Conservation (phyloP, 2,329 filamentous ascomycete species). For the Epichloe uncinata region DNA sequence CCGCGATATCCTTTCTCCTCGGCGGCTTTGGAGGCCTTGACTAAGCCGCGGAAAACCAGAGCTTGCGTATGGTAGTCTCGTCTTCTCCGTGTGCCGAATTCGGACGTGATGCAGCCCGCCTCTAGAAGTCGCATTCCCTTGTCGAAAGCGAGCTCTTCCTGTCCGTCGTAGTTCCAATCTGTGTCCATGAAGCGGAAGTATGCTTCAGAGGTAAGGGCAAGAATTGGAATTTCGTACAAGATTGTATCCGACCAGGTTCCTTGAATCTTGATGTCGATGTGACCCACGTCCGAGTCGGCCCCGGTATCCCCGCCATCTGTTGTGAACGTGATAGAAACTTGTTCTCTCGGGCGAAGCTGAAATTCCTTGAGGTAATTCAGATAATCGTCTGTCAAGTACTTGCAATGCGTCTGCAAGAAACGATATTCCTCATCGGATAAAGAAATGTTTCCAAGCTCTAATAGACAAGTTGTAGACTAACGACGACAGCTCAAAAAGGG, state of each 20-base stretch:
- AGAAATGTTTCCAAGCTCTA: conserved; percentile 70
- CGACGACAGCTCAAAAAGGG: neutral
- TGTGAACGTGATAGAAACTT: conserved; percentile 59
- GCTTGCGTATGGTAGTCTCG: conserved; percentile 94
- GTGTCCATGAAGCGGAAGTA: conserved; percentile 95
- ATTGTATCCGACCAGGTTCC: conserved; percentile 92
- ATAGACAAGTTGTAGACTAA: neutral
- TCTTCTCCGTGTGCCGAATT: conserved; percentile 82
- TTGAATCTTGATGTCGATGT: conserved; percentile 62
- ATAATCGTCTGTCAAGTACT: conserved; percentile 70
- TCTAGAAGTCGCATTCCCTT: conserved; percentile 71
- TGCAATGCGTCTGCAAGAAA: conserved; percentile 67
- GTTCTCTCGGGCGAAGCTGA: conserved; percentile 64
- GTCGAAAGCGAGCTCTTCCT: conserved; percentile 69
- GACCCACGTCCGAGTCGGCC: conserved; percentile 53
- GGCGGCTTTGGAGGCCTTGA: conserved; percentile 61
- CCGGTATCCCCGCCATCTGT: conserved; percentile 42
- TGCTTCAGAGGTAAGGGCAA: conserved; percentile 85
- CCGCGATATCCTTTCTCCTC: conserved; percentile 52
- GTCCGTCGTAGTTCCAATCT: conserved; percentile 80
- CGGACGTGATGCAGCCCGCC: conserved; percentile 77
- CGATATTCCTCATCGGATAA: conserved; percentile 66
- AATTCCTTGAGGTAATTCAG: conserved; percentile 73
- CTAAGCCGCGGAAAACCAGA: conserved; percentile 76
- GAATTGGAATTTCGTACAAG: conserved; percentile 88